phyloP scores from a whole-genome alignment of 306 rosid genomes.

The Hippophae rhamnoides region DNA sequence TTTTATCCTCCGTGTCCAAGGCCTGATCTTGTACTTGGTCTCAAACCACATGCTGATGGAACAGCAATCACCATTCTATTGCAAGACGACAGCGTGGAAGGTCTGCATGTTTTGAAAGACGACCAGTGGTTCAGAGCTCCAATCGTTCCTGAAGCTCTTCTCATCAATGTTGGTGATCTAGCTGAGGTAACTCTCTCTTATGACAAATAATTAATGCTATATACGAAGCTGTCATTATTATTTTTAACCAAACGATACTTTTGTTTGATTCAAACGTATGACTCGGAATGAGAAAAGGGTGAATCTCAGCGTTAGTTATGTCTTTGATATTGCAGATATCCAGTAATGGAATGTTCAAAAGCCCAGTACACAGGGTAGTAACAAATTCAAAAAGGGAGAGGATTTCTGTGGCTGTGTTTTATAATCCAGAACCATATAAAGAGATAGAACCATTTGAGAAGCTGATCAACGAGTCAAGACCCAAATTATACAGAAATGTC shows the following conservation, averaged over 20 bases:
- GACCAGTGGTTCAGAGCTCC: constrained; percentile 31
- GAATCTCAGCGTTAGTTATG: too few species aligned
- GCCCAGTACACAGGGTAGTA: constrained; percentile 61
- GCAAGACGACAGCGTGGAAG: constrained; percentile 20
- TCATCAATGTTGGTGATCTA: constrained; percentile 34
- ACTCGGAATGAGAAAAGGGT: neutral
- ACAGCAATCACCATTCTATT: constrained; percentile 13
- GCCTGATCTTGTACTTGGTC: constrained; percentile 24
- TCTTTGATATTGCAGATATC: constrained; percentile 11
- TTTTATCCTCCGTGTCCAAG: constrained; percentile 11
- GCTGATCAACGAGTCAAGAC: constrained; percentile 40
- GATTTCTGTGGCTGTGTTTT: constrained; percentile 46
- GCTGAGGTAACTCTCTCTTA: constrained; percentile 17
- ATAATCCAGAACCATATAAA: constrained; percentile 28
- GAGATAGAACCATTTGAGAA: constrained; percentile 45
- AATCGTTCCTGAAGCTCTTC: constrained; percentile 24
- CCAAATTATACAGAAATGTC: constrained; percentile 33
- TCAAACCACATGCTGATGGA: constrained; percentile 19
- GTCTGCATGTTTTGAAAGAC: constrained; percentile 13
- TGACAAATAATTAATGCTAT: too few species aligned
- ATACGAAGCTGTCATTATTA: neutral
- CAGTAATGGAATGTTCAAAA: constrained; percentile 54
- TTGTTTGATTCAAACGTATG: neutral
- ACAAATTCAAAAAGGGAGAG: constrained; percentile 45
- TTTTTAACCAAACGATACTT: neutral